Percentiles rank a stretch among this genome's conserved stretches.
phyloP scores from a whole-genome alignment of 176 grass and related monocot species.

The Oryza punctata region DNA sequence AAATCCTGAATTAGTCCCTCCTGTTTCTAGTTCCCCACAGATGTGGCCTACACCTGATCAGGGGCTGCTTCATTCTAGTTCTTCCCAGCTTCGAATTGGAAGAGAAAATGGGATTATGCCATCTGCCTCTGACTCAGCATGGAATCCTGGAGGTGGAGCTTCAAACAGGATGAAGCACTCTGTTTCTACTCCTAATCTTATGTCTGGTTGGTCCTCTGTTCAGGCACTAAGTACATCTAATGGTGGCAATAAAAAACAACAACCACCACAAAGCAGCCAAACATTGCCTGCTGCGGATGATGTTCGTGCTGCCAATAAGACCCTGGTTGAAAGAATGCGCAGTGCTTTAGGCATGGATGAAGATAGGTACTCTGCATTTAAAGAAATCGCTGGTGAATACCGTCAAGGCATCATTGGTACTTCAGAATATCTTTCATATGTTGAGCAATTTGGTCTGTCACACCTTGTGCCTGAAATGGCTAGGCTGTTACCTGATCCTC shows the following conservation, averaged over 20 bases:
- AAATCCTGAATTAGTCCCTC: constrained; percentile 43
- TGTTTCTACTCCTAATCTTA: constrained; percentile 60
- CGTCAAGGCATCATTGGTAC: constrained; percentile 66
- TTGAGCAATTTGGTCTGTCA: constrained; percentile 87
- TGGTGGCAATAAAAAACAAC: constrained; percentile 39
- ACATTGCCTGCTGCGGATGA: constrained; percentile 43
- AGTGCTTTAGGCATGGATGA: constrained; percentile 70
- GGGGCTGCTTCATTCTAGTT: constrained; percentile 34
- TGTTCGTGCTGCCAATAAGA: constrained; percentile 64
- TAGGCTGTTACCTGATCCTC: constrained; percentile 68
- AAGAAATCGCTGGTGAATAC: constrained; percentile 83
- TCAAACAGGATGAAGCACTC: constrained; percentile 67
- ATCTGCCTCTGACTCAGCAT: constrained; percentile 40
- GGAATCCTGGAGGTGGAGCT: constrained; percentile 43
- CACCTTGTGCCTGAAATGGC: constrained; percentile 92
- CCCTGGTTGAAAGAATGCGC: constrained; percentile 79
- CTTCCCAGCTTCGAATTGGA: constrained; percentile 44
- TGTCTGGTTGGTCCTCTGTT: constrained; percentile 31
- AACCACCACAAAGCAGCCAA: constrained; percentile 24
- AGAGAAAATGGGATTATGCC: constrained; percentile 47
- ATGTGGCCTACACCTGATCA: constrained; percentile 50
- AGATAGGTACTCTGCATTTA: constrained; percentile 77
- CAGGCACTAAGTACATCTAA: constrained; percentile 50
- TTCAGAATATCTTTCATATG: constrained; percentile 86
- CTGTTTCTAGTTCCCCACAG: constrained; percentile 39